Percentiles rank a stretch among this genome's conserved stretches.
Evolutionary conservation across 495 filamentous ascomycete genomes (phyloP).

Genomic region (Glonium stellatum): DNA sequence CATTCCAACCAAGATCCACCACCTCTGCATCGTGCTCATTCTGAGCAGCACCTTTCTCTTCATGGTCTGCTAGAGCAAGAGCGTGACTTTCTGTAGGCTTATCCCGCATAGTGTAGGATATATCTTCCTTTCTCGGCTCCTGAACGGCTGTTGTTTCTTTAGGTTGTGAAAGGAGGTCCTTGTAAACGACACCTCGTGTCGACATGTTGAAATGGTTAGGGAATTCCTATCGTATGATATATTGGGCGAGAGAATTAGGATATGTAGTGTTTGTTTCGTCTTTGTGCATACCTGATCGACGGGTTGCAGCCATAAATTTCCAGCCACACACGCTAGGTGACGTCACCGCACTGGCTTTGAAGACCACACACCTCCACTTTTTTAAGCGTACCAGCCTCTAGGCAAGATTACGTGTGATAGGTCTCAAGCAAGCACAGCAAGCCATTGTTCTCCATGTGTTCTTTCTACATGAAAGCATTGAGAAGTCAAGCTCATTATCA

Average conservation of each 20-base stretch:
- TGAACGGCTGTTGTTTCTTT: constrained; percentile 20
- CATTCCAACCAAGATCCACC: constrained; percentile 68
- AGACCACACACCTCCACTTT: no score
- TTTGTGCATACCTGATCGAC: neutral
- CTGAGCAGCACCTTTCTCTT: constrained; percentile 45
- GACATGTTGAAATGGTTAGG: constrained; percentile 17
- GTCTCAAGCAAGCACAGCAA: no score
- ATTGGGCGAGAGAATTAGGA: neutral
- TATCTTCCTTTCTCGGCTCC: constrained; percentile 26
- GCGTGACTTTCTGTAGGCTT: constrained; percentile 36
- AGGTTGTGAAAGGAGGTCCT: constrained; percentile 34
- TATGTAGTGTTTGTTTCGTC: neutral
- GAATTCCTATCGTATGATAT: neutral
- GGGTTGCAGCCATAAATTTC: no score
- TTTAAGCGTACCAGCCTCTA: no score
- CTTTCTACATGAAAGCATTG: no score
- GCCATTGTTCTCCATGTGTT: no score
- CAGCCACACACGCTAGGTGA: no score
- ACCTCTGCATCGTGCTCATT: constrained; percentile 45
- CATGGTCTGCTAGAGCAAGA: constrained; percentile 30
- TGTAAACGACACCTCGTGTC: constrained; percentile 24
- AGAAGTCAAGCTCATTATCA: no score
- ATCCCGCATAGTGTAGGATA: constrained; percentile 21
- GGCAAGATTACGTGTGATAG: no score
- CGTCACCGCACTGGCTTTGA: no score